These are phyloP conservation scores for Coemansia reversa DNA, from an alignment of 192 early-diverging fungal genomes.

Conservation along the genomic window DNA sequence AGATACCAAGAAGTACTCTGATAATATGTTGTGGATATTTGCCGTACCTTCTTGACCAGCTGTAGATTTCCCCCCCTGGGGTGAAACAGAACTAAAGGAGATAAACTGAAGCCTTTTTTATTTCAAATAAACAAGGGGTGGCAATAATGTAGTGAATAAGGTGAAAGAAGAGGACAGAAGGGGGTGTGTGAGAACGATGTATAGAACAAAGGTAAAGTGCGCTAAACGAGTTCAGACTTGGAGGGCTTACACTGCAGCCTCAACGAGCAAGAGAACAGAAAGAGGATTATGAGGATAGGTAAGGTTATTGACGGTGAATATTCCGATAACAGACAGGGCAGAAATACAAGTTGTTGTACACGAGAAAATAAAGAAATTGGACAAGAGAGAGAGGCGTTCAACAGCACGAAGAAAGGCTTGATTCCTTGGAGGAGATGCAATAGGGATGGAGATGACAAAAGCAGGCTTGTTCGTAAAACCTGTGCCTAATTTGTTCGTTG, in stretches of 20 bases:
- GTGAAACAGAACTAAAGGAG: not conserved
- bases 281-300: not conserved
- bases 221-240: not conserved
- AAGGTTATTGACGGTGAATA: not conserved
- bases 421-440: conserved; percentile 3
- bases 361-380: not conserved
- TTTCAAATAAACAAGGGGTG: not conserved
- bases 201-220: not conserved
- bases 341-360: not conserved
- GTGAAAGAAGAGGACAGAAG: not conserved
- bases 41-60: not conserved
- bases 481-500: not conserved
- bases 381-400: conserved; percentile 4
- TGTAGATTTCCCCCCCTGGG: not conserved
- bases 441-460: not conserved
- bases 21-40: not conserved
- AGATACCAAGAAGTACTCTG: not conserved
- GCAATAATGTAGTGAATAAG: not conserved
- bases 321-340: not conserved
- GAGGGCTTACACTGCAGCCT: not conserved
- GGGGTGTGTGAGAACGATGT: not conserved
- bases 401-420: conserved; percentile 1
- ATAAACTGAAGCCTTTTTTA: not conserved
- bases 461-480: not conserved
- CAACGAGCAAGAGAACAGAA: not conserved